A percentile compares a stretch with the other conserved stretches of the same genome.
Conservation (phyloP, 129 eudicot species). For the Helianthus annuus region HanXRQr2.0-SUNRISE NC_035434.2:22924125-22924624, state of each 20-base stretch:
- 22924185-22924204: no score
- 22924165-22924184: no score
- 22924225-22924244: not conserved
- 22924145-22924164: no score
- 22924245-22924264: not conserved
- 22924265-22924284: not conserved
- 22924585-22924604: not conserved
- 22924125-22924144: no score
- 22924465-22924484: not conserved
- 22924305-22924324: not conserved
- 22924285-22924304: not conserved
- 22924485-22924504: not conserved
- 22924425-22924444: conserved; percentile 77
- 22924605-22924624: not conserved
- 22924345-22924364: conserved; percentile 64
- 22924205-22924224: no score
- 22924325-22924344: conserved; percentile 53
- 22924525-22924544: not conserved
- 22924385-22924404: conserved; percentile 70
- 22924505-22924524: not conserved
- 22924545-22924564: not conserved
- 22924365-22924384: conserved; percentile 61
- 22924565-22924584: not conserved
- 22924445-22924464: conserved; percentile 39
- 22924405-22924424: conserved; percentile 63